phyloP scores from a whole-genome alignment of 176 grass and related monocot species.

The Puya raimondii region DNA sequence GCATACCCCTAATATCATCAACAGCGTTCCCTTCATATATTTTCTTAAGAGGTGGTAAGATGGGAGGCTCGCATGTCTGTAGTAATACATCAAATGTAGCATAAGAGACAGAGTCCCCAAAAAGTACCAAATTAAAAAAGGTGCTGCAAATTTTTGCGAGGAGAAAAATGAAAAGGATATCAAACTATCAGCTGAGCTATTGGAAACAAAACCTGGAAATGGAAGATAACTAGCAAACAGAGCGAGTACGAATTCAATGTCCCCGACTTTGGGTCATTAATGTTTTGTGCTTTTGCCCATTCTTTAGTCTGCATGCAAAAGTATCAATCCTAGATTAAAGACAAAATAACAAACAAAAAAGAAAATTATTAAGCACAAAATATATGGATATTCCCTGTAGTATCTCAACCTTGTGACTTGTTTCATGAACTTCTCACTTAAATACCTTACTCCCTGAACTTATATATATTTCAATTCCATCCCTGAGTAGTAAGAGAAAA shows the following conservation, averaged over 20 bases:
- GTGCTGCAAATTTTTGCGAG: background rate
- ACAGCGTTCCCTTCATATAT: slow-evolving; percentile 65
- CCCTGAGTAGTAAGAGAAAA: too few species aligned
- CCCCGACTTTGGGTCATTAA: slow-evolving; percentile 80
- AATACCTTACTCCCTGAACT: too few species aligned
- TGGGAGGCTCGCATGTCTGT: slow-evolving; percentile 65
- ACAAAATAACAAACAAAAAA: slow-evolving; percentile 6
- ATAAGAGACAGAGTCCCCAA: slow-evolving; percentile 8
- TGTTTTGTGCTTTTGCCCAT: slow-evolving; percentile 95
- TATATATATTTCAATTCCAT: too few species aligned
- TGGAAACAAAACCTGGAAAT: slow-evolving; percentile 73
- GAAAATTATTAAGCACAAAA: background rate
- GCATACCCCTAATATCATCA: slow-evolving; percentile 49
- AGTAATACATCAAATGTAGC: slow-evolving; percentile 5
- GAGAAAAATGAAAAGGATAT: background rate
- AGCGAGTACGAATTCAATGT: slow-evolving; percentile 89
- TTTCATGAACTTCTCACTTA: too few species aligned
- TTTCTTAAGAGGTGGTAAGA: slow-evolving; percentile 72
- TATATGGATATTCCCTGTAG: background rate
- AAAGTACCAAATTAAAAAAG: slow-evolving; percentile 2
- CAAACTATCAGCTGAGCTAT: slow-evolving; percentile 1
- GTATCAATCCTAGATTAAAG: slow-evolving; percentile 3
- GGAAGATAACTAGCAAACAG: slow-evolving; percentile 81
- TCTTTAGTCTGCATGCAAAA: slow-evolving; percentile 76
- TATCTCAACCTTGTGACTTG: too few species aligned